Percentiles rank a stretch among this genome's conserved stretches.
Conservation (phyloP, 331 rosid species). For the Spiraea crenata region DNA sequence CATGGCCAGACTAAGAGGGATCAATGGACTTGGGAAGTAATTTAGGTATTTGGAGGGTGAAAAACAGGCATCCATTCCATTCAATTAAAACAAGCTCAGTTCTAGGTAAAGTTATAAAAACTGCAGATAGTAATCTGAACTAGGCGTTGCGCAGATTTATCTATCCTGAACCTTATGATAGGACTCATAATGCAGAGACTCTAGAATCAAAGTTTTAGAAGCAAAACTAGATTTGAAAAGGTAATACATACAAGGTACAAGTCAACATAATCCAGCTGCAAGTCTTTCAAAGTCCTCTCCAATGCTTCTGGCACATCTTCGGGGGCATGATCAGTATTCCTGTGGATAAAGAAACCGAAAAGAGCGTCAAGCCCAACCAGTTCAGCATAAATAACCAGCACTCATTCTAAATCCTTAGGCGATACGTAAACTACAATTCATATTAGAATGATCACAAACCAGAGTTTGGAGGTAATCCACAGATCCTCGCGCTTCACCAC, state of each 20-base stretch:
- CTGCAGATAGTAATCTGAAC: neutral
- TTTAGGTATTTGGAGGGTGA: neutral
- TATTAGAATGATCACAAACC: constrained; percentile 36
- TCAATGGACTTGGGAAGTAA: neutral
- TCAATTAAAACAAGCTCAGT: neutral
- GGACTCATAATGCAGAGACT: neutral
- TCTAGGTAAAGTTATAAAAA: neutral
- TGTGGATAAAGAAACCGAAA: constrained; percentile 11
- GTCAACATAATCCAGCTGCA: constrained; percentile 72
- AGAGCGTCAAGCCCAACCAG: neutral
- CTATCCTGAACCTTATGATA: neutral
- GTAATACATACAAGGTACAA: constrained; percentile 55
- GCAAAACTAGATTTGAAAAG: neutral
- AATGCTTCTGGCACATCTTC: constrained; percentile 64
- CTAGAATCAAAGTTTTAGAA: constrained; percentile 4
- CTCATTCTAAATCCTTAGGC: neutral
- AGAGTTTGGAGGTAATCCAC: constrained; percentile 77
- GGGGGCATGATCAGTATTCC: constrained; percentile 66
- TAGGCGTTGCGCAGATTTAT: neutral
- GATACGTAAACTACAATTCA: neutral
- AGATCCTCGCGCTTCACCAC: constrained; percentile 70
- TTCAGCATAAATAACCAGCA: neutral
- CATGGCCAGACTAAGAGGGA: neutral
- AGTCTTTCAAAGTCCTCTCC: constrained; percentile 49
- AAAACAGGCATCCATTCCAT: neutral